A percentile compares a stretch with the other conserved stretches of the same genome.
These are phyloP conservation scores for Suillus americanus DNA, from an alignment of 768 basidiomycete species.

Conservation along the genomic window DNA sequence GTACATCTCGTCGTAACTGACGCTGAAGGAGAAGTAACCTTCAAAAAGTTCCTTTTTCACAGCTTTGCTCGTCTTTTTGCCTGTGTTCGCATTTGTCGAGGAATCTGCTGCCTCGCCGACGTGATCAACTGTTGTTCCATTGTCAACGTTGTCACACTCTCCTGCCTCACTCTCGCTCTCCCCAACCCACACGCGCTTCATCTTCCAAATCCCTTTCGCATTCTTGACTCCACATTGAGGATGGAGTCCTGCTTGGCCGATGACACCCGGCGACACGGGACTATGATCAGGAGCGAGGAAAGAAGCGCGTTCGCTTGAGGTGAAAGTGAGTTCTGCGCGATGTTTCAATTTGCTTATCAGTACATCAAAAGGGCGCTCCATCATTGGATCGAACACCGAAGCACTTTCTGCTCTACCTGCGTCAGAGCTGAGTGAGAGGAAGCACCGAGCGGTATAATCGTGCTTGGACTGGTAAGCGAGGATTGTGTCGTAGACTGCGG, in stretches of 20 bases:
- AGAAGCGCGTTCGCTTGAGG: constrained; percentile 24
- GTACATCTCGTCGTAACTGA: constrained; percentile 34
- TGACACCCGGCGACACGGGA: constrained; percentile 26
- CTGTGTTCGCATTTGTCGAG: not conserved
- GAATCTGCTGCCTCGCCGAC: constrained; percentile 18
- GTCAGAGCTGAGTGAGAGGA: constrained; percentile 20
- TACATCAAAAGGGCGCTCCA: constrained; percentile 35
- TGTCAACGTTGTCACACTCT: not conserved
- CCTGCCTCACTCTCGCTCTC: constrained; percentile 9
- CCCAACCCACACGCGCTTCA: constrained; percentile 33
- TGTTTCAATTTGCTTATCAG: constrained; percentile 24
- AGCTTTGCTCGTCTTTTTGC: not conserved
- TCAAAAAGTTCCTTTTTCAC: constrained; percentile 37
- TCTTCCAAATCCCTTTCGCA: constrained; percentile 34
- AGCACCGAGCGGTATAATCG: constrained; percentile 35
- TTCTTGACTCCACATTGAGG: constrained; percentile 33
- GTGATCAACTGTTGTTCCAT: not conserved
- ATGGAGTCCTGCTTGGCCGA: constrained; percentile 24
- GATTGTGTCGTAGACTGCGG: constrained; percentile 34
- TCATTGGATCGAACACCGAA: constrained; percentile 34
- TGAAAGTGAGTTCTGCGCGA: constrained; percentile 27
- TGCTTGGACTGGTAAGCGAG: constrained; percentile 38
- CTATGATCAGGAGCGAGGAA: constrained; percentile 24
- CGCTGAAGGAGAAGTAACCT: constrained; percentile 37
- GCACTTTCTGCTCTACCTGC: constrained; percentile 26